Conservation (phyloP, 768 basidiomycete species). For the Trametopsis cervina region DNA sequence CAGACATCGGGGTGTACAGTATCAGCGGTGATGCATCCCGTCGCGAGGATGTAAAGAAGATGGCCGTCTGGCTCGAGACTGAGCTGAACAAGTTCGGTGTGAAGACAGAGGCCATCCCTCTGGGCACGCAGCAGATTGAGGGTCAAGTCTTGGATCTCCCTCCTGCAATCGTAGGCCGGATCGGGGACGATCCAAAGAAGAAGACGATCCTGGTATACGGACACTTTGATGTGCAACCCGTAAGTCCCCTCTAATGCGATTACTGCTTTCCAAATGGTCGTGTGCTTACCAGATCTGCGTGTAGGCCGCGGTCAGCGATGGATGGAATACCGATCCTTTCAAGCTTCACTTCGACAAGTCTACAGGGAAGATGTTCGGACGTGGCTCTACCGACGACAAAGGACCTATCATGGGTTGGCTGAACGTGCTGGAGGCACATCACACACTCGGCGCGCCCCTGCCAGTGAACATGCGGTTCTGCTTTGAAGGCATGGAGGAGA, state of each 20-base stretch:
- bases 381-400: slow-evolving; percentile 87
- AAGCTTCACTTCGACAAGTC: slow-evolving; percentile 43
- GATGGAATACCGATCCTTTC: slow-evolving; percentile 88
- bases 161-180: slow-evolving; percentile 72
- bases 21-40: slow-evolving; percentile 65
- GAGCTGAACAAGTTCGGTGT: slow-evolving; percentile 77
- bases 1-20: slow-evolving; percentile 22
- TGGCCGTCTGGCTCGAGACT: slow-evolving; percentile 76
- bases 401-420: slow-evolving; percentile 88
- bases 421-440: slow-evolving; percentile 81
- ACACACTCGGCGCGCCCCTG: slow-evolving; percentile 51
- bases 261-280: too few species aligned
- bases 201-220: slow-evolving; percentile 93
- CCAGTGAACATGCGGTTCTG: slow-evolving; percentile 88
- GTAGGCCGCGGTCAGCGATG: slow-evolving; percentile 49
- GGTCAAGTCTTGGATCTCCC: slow-evolving; percentile 72
- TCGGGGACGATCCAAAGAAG: slow-evolving; percentile 83
- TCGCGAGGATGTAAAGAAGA: slow-evolving; percentile 72
- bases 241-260: slow-evolving; percentile 20
- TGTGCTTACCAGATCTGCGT: not conserved
- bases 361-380: slow-evolving; percentile 63
- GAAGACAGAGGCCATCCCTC: slow-evolving; percentile 62
- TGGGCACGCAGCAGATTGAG: slow-evolving; percentile 71
- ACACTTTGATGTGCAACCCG: slow-evolving; percentile 94
- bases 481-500: slow-evolving; percentile 98